Conservation (phyloP, 2,329 filamentous ascomycete species). For the Claviceps citrina region DNA sequence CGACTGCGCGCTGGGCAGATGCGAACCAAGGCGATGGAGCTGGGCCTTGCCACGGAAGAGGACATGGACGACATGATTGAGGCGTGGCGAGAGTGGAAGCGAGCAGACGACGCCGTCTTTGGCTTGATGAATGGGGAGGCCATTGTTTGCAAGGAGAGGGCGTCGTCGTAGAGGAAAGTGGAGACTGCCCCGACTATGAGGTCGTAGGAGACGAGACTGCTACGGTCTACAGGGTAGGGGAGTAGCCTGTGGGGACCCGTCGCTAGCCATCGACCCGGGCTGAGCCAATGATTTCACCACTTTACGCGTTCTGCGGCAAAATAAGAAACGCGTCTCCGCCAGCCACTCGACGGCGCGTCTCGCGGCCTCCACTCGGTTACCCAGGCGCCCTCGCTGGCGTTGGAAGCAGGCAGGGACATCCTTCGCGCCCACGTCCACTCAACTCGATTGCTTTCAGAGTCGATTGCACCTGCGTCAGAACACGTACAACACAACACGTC, state of each 20-base stretch:
- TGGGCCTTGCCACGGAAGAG: constrained; percentile 11
- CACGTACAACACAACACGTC: no score
- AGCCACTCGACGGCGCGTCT: neutral
- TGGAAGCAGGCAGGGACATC: no score
- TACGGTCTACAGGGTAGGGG: no score
- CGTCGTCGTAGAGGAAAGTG: neutral
- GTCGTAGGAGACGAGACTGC: neutral
- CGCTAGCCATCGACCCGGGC: no score
- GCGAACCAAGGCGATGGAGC: constrained; percentile 12
- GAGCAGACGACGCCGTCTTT: constrained; percentile 14
- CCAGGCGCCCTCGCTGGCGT: no score
- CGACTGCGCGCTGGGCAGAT: constrained; percentile 12
- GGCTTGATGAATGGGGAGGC: constrained; percentile 17
- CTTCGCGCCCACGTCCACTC: no score
- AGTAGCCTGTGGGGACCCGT: no score
- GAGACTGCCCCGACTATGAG: no score
- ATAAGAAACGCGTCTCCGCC: neutral
- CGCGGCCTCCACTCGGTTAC: constrained; percentile 1
- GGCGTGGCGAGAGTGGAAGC: constrained; percentile 15
- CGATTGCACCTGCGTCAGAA: neutral
- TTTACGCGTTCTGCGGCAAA: constrained; percentile 2
- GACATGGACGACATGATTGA: constrained; percentile 15
- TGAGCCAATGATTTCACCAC: no score
- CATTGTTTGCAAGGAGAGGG: constrained; percentile 10
- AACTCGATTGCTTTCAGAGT: neutral